These are phyloP conservation scores for Hanseniaspora nectarophila DNA, from an alignment of 805 yeast genomes.

Conservation along the genomic window DNA sequence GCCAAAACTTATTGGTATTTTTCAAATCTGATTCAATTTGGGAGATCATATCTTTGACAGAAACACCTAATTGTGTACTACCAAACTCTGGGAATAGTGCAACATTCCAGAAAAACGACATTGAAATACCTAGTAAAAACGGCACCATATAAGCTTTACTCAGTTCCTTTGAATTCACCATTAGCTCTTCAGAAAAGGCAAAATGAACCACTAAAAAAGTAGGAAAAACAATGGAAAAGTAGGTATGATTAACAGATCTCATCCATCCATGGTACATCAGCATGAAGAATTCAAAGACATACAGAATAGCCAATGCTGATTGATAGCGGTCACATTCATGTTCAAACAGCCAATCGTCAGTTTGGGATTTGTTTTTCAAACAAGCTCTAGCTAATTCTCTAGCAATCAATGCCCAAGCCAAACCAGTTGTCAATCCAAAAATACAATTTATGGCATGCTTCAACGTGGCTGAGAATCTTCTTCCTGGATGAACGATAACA, in stretches of 20 bases:
- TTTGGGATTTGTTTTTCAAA: conserved; percentile 22
- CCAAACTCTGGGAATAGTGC: conserved; percentile 42
- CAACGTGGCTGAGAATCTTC: conserved; percentile 38
- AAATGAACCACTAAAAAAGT: conserved; percentile 42
- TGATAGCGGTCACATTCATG: conserved; percentile 27
- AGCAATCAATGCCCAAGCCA: conserved; percentile 33
- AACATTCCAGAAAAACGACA: conserved; percentile 35
- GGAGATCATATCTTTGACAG: conserved; percentile 32
- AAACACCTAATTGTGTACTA: conserved; percentile 36
- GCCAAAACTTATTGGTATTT: conserved; percentile 30
- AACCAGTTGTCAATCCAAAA: conserved; percentile 34
- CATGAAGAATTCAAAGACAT: conserved; percentile 37
- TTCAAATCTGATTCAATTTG: conserved; percentile 33
- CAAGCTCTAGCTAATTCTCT: conserved; percentile 34
- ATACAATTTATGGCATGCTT: conserved; percentile 33
- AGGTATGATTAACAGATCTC: conserved; percentile 36
- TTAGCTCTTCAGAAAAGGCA: conserved; percentile 32
- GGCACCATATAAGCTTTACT: conserved; percentile 34
- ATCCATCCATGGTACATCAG: conserved; percentile 39
- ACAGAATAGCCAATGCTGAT: conserved; percentile 35
- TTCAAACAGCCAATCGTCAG: conserved; percentile 26
- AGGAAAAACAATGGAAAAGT: conserved; percentile 38
- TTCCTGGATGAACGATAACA: conserved; percentile 40
- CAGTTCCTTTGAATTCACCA: conserved; percentile 25
- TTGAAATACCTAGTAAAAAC: conserved; percentile 36